Base-by-base conservation (phyloP, 1,284 basidiomycete species). In the Cutaneotrichosporon sp. region DNA sequence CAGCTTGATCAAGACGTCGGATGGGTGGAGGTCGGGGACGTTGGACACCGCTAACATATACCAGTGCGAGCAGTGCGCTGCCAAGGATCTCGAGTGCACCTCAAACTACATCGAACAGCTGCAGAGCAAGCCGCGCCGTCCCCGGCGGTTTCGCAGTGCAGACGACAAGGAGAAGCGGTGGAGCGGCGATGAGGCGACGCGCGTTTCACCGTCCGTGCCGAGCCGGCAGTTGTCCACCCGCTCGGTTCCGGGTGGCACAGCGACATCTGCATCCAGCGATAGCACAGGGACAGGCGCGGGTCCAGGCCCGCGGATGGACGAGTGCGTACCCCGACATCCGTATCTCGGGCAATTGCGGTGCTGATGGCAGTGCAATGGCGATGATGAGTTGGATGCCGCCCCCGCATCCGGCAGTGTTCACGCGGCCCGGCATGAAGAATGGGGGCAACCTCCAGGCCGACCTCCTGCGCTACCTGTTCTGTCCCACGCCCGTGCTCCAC, bases 381-480 rank as follows among this genome's bases (percentile, higher is more conserved):
- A 58, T 62, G 54, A 56, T 65, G 14, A 31, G 54, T n/a, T 59
- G 58, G 54, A 56, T 62, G 25, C 45, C 54, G 6, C 57, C 46
- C 16, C 25, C 33, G 29, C 55, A 57, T 20, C 25, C 46, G 1
- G 29, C 33, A 7, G 25, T 57, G 4, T 57, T 25, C 14, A 4
- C 31, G 10, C 31, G 55, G 11, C 14, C 27, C 14, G 22, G 46
- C 13, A 2, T 14, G 9, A 49, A 50, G 14, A 56, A 63, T 18
- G 36, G 47, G 2, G 52, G 45, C 0, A 54, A 51, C 2, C 31
- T 58, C 4, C 76, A 78, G 42, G 58, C 65, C 13, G 66, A 72
- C 25, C 66, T 80, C 5, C 56, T 80, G 16, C 65, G 69, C 11
- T 81, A 76, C 59, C 68, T 81, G 25, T 76, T 80, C 60, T 70